Conservation (phyloP, 129 eudicot species). For the Logfia minima region DNA sequence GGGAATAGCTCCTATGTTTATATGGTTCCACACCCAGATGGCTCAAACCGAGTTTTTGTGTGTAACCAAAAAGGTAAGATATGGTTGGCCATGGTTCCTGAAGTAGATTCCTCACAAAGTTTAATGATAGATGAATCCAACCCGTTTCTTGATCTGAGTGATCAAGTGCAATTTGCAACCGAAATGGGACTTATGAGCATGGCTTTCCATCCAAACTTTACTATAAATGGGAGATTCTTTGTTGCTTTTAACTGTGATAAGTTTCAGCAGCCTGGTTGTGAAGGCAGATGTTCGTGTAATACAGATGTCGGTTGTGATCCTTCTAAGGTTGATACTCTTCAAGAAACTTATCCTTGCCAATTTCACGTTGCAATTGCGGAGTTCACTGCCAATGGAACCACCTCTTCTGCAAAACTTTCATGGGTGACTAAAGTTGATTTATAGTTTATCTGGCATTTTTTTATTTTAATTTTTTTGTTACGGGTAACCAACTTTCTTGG, state of each 20-base stretch:
- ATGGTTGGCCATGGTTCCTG: slow-evolving; percentile 44
- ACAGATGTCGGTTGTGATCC: slow-evolving; percentile 53
- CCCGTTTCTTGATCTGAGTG: slow-evolving; percentile 38
- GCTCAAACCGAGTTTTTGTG: slow-evolving; percentile 39
- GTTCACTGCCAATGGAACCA: slow-evolving; percentile 40
- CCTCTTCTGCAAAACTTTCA: slow-evolving; percentile 37
- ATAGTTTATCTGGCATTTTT: not conserved
- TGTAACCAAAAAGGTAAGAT: slow-evolving; percentile 48
- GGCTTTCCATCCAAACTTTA: slow-evolving; percentile 50
- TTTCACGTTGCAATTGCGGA: slow-evolving; percentile 48
- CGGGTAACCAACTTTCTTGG: not conserved
- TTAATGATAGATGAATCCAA: slow-evolving; percentile 29
- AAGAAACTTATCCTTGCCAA: slow-evolving; percentile 42
- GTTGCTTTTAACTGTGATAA: slow-evolving; percentile 51
- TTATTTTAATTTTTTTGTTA: not conserved
- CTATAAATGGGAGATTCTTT: slow-evolving; percentile 44
- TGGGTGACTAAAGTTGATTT: slow-evolving; percentile 26
- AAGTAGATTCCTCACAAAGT: slow-evolving; percentile 29
- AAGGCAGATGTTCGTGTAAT: slow-evolving; percentile 59
- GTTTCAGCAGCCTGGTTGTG: slow-evolving; percentile 44
- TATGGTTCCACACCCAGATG: slow-evolving; percentile 46
- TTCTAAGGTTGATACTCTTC: slow-evolving; percentile 25
- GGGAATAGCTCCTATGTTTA: slow-evolving; percentile 36
- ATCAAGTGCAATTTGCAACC: slow-evolving; percentile 40
- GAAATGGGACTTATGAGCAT: slow-evolving; percentile 51